phyloP scores from a whole-genome alignment of 2,329 filamentous ascomycete genomes.

The Cadophora luteo-olivacea region DNA sequence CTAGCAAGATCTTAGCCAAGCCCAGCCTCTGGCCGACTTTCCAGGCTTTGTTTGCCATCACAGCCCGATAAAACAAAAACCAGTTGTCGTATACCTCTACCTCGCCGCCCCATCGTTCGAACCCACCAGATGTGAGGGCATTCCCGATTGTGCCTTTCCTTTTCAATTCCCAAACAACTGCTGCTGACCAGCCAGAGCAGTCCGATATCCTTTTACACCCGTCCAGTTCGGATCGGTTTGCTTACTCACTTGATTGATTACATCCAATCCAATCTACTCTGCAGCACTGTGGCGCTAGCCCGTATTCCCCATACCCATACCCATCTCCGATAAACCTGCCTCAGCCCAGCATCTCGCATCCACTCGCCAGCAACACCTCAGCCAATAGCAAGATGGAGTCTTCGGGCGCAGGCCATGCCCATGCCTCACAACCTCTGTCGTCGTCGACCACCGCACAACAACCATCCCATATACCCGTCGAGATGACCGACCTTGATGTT shows the following conservation, averaged over 20 bases:
- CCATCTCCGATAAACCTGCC: conserved; percentile 17
- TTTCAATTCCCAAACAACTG: neutral
- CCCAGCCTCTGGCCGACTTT: neutral
- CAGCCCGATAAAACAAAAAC: neutral
- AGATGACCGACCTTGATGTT: conserved; percentile 39
- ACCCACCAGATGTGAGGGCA: neutral
- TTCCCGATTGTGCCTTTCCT: neutral
- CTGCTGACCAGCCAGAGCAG: conserved; percentile 1
- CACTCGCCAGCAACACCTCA: conserved; percentile 14
- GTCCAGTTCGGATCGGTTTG: neutral
- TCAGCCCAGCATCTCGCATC: conserved; percentile 19
- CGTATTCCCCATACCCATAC: conserved; percentile 10
- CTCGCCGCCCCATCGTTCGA: neutral
- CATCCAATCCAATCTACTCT: conserved; percentile 13
- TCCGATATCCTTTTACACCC: neutral
- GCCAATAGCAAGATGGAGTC: conserved; percentile 35
- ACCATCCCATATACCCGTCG: conserved; percentile 28
- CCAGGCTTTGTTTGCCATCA: neutral
- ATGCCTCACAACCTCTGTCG: conserved; percentile 26
- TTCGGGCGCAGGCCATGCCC: conserved; percentile 26
- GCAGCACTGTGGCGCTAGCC: conserved; percentile 18
- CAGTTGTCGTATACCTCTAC: neutral
- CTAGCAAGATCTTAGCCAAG: neutral
- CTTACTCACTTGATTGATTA: conserved; percentile 10
- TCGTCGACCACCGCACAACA: conserved; percentile 27